These are phyloP conservation scores for Abrus pulchellus DNA, from an alignment of 306 rosid genomes.

Conservation along the genomic window DNA sequence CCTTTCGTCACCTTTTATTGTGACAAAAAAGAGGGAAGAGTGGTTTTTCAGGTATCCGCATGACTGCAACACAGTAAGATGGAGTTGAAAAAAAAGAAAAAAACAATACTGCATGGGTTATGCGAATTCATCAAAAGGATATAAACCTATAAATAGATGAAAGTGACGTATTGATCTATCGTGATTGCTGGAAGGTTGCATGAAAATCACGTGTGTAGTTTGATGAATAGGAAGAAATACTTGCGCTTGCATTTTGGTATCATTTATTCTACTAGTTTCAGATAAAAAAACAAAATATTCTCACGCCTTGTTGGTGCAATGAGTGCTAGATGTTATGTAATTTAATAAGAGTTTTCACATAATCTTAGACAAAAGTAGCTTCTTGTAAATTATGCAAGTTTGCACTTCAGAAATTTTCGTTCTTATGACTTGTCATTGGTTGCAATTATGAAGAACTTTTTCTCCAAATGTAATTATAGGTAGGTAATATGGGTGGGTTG, in stretches of 20 bases:
- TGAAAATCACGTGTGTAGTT: constrained; percentile 3
- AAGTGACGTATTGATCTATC: not conserved
- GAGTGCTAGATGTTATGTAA: no score
- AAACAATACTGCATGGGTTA: not conserved
- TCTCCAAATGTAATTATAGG: no score
- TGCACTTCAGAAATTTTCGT: no score
- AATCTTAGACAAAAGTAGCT: no score
- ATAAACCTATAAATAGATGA: not conserved
- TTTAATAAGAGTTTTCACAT: no score
- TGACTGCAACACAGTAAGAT: not conserved
- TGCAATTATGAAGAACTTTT: no score
- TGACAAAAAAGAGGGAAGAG: not conserved
- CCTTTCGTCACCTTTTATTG: not conserved
- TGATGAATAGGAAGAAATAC: not conserved
- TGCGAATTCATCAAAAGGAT: not conserved
- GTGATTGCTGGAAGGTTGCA: not conserved
- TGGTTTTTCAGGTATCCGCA: not conserved
- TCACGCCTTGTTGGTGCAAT: no score
- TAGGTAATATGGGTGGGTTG: no score
- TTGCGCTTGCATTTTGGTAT: not conserved
- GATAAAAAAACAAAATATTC: not conserved
- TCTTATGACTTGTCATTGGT: no score
- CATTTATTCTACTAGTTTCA: not conserved
- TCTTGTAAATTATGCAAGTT: no score
- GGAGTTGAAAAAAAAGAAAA: not conserved